phyloP scores from a whole-genome alignment of 1,284 basidiomycete genomes.

The Golubevia pallescens region DNA sequence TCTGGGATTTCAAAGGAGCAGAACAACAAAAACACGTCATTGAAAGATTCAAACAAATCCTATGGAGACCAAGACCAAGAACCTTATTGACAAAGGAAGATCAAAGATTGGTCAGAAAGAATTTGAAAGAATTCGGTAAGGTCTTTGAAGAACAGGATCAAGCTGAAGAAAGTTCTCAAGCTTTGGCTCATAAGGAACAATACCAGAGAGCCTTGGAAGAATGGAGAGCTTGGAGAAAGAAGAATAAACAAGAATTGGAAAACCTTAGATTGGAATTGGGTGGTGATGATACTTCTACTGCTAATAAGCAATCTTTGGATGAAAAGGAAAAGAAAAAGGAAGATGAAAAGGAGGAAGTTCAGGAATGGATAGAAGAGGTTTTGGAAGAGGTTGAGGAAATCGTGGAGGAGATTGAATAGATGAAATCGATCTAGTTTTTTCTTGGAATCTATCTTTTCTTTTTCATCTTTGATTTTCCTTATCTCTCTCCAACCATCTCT shows the following conservation, averaged over 20 bases:
- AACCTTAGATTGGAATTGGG: conserved; percentile 36
- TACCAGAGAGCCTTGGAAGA: conserved; percentile 60
- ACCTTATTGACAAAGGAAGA: conserved; percentile 58
- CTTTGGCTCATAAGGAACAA: conserved; percentile 54
- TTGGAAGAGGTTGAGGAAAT: conserved; percentile 50
- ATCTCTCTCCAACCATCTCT: too few relatives aligned
- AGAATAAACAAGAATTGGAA: conserved; percentile 34
- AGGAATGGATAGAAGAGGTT: conserved; percentile 42
- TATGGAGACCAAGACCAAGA: conserved; percentile 62
- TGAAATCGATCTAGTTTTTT: too few relatives aligned
- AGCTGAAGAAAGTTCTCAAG: conserved; percentile 57
- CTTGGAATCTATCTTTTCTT: too few relatives aligned
- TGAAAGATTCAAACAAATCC: conserved; percentile 64
- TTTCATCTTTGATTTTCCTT: too few relatives aligned
- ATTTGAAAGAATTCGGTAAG: conserved; percentile 54
- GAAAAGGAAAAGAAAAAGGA: conserved; percentile 8
- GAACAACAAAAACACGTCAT: conserved; percentile 62
- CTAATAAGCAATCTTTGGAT: conserved; percentile 19
- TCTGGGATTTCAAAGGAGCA: conserved; percentile 62
- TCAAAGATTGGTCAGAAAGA: conserved; percentile 57
- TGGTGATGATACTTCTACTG: conserved; percentile 13
- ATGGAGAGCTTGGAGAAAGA: conserved; percentile 60
- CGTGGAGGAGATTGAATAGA: conserved; percentile 42
- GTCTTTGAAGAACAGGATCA: conserved; percentile 61
- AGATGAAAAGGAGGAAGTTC: not conserved